phyloP scores from a whole-genome alignment of 768 basidiomycete genomes.

The Ramaria rubella region DNA sequence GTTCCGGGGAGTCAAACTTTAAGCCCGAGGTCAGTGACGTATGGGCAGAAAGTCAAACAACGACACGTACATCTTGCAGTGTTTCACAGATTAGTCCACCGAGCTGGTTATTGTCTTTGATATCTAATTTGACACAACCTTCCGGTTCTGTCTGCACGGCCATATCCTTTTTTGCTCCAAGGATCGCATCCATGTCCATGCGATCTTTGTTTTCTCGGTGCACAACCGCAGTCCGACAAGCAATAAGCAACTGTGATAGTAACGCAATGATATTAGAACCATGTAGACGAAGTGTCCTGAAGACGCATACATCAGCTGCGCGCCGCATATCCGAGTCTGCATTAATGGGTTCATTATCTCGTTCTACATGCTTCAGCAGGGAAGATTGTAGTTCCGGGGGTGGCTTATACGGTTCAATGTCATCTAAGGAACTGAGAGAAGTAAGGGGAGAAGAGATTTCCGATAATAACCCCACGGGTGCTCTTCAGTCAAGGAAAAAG shows the following conservation, averaged over 20 bases:
- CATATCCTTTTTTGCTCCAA: not conserved
- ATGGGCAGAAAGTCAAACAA: not conserved
- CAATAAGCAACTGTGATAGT: slow-evolving; percentile 6
- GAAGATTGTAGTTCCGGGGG: not conserved
- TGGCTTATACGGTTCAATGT: slow-evolving; percentile 31
- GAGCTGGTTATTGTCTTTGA: not conserved
- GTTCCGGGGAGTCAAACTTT: not conserved
- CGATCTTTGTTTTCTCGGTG: not conserved
- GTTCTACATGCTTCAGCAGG: not conserved
- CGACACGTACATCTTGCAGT: not conserved
- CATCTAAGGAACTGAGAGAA: slow-evolving; percentile 67
- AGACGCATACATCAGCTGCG: slow-evolving; percentile 8
- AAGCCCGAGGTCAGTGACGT: not conserved
- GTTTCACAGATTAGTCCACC: not conserved
- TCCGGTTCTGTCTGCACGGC: slow-evolving; percentile 8
- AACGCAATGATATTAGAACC: not conserved
- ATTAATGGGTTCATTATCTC: not conserved
- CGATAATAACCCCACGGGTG: slow-evolving; percentile 26
- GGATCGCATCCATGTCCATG: slow-evolving; percentile 2
- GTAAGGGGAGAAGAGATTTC: slow-evolving; percentile 66
- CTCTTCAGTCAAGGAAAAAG: not conserved
- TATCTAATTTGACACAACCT: not conserved
- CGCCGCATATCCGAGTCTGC: not conserved
- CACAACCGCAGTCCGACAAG: slow-evolving; percentile 2
- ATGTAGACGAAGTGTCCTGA: too few species aligned